A percentile compares a stretch with the other conserved stretches of the same genome.
Conservation (phyloP, 345 rosid species). For the Rhizophora mangle region DNA sequence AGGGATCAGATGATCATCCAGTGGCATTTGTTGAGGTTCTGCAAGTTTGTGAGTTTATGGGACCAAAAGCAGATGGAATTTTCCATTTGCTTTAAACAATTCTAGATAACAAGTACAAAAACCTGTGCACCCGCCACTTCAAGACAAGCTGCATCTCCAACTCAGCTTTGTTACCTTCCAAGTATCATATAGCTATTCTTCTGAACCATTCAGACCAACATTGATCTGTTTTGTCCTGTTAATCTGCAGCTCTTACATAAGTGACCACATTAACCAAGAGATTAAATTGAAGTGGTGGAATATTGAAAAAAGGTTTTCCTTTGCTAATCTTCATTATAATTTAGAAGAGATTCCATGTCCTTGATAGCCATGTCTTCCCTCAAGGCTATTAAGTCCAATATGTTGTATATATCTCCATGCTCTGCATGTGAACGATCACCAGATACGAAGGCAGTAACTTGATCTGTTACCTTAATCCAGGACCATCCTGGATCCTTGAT, state of each 20-base stretch:
- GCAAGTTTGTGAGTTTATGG: too few species aligned
- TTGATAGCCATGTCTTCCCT: constrained; percentile 28
- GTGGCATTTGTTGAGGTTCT: too few species aligned
- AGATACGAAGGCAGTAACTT: constrained; percentile 56
- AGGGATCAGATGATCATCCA: too few species aligned
- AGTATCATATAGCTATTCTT: not conserved
- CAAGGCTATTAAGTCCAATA: constrained; percentile 46
- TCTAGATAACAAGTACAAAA: too few species aligned
- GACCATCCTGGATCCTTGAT: constrained; percentile 89
- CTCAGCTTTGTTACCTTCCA: not conserved
- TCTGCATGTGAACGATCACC: constrained; percentile 55
- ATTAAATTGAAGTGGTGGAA: not conserved
- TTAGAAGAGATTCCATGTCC: constrained; percentile 27
- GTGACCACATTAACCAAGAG: not conserved
- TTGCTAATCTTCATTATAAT: constrained; percentile 20
- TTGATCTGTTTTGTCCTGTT: not conserved
- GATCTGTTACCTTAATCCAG: constrained; percentile 61
- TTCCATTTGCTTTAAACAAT: too few species aligned
- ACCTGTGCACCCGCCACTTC: not conserved
- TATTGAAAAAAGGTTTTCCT: not conserved
- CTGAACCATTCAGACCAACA: not conserved
- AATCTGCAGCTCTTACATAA: not conserved
- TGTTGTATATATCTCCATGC: constrained; percentile 46
- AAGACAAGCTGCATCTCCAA: not conserved
- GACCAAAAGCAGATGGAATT: too few species aligned